Percentiles rank a stretch among this genome's conserved stretches.
phyloP scores from a whole-genome alignment of 495 filamentous ascomycete species.

The Trichocladium uniseriatum region DNA sequence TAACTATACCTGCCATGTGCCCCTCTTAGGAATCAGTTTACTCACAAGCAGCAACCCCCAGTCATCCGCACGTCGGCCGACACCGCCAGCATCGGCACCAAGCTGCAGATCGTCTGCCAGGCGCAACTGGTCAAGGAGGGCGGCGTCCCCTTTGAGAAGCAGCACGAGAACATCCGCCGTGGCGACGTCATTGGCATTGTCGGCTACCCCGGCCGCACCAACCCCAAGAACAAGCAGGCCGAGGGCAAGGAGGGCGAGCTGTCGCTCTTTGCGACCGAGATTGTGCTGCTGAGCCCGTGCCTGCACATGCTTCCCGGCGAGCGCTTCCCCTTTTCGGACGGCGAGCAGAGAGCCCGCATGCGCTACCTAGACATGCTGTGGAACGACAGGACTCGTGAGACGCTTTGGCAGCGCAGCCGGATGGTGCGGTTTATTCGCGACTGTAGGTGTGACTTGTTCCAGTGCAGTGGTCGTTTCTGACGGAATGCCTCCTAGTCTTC shows the following conservation, averaged over 20 bases:
- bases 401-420: slow-evolving; percentile 74
- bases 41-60: background rate
- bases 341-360: slow-evolving; percentile 80
- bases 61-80: slow-evolving; percentile 58
- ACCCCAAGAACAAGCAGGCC: slow-evolving; percentile 67
- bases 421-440: slow-evolving; percentile 76
- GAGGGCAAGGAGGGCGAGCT: slow-evolving; percentile 74
- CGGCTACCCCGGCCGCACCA: slow-evolving; percentile 81
- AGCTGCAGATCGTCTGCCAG: slow-evolving; percentile 88
- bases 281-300: slow-evolving; percentile 80
- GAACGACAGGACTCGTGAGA: slow-evolving; percentile 74
- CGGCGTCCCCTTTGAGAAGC: slow-evolving; percentile 60
- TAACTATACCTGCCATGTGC: background rate
- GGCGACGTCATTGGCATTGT: slow-evolving; percentile 87
- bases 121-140: slow-evolving; percentile 55
- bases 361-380: slow-evolving; percentile 93
- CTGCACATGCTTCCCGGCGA: slow-evolving; percentile 88
- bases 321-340: slow-evolving; percentile 88
- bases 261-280: slow-evolving; percentile 82
- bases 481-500: slow-evolving; percentile 45
- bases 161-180: slow-evolving; percentile 82
- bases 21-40: background rate
- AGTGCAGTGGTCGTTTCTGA: background rate
- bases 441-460: slow-evolving; percentile 27
- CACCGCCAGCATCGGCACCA: slow-evolving; percentile 48